Evolutionary conservation across 164 flowering plant genomes (phyloP), one percentile per base, ranked within the genome.

Genomic region (Annona squamosa): DNA sequence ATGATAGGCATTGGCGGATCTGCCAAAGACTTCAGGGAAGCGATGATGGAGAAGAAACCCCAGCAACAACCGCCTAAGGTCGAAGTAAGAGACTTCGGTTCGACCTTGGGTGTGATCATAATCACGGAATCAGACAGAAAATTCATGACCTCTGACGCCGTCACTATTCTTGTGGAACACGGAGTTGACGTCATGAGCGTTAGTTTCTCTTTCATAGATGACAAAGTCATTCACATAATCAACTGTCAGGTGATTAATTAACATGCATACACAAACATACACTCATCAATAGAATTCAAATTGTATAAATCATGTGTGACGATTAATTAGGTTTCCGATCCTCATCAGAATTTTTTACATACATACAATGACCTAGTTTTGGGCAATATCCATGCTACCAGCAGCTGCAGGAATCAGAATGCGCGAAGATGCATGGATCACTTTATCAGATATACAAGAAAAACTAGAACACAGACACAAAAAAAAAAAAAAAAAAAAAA

Each of bases 131-230:
- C 80, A 64, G 67, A 72, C 2, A 82, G 78, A 67, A 84, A 83
- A 57, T 79, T 85, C 74, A 81, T 72, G 84, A 46, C 81, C 10
- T 74, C 67, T 72, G 76, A 86, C 74, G 83, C 84, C 2, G 76
- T 88, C 1, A 72, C 71, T 57, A 66, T 82, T 72, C 78, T 87
- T 66, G 78, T 80, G 18, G 80, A 84, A 76, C 85, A 80, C 80
- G 87, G 89, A 72, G 85, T 85, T 70, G 83, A 78, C 47, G 90
- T 87, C 52, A 76, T 84, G 4, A 79, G 71, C 64, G 86, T 85
- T 18, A 81, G 67, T 67, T 65, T 75, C 65, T 79, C 79, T 9
- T 73, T 68, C 12, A 71, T 70, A 0, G 86, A 84, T 1, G 80
- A 78, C 48, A 84, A 78, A 42, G 68, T 80, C 57, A 76, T 79